Base-by-base conservation (phyloP, 2,329 filamentous ascomycete genomes). In the Helotiales sp. region DNA sequence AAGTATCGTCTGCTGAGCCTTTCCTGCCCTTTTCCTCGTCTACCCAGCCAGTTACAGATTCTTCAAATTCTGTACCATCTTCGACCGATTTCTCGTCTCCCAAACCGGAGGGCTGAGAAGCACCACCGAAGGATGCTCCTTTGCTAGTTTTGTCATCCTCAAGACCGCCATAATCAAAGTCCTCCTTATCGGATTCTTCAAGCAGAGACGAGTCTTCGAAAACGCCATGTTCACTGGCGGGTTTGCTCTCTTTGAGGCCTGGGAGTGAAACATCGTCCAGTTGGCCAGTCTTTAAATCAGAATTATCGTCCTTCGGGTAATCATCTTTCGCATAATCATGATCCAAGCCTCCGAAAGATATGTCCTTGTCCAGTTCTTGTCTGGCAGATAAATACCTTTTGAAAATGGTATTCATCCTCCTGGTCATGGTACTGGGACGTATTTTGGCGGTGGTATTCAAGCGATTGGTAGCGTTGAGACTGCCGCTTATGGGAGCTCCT, bases 341-440 rank as follows among this genome's bases (percentile, higher is more conserved):
- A n/a, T 6, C 4, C 19, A 19, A 15, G 7, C 9, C 5, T 25
- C 8, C 10, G 40, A 13, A 24, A n/a, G 40, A 24, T 10, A 44
- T 25, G 22, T 10, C 22, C 22, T 27, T 13, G 7, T 27, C 22
- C 15, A 5, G 10, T 44, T 27, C 40, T 27, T 44, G 40, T 5
- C 40, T 9, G 27, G n/a, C 3, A 15, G 12, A 5, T 10, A 44
- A 24, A 15, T 25, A 24, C 10, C 25, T 52, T 19, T 54, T 36
- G 3, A 47, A 19, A 33, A 55, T 19, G 10, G 47, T 57, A 2
- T 54, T 52, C 7, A 46, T 34, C 46, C 53, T 63, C 36, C 49
- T 47, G 19, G 22, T 25, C 49, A 53, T 44, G 22, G 40, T 25
- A 12, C 40, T 44, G 12, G 40, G 15, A 5, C 36, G 17, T 15